Percentiles rank a stretch among this genome's conserved stretches.
phyloP scores from a whole-genome alignment of 177 flowering plant genomes.

The Vitis hybrid region DNA sequence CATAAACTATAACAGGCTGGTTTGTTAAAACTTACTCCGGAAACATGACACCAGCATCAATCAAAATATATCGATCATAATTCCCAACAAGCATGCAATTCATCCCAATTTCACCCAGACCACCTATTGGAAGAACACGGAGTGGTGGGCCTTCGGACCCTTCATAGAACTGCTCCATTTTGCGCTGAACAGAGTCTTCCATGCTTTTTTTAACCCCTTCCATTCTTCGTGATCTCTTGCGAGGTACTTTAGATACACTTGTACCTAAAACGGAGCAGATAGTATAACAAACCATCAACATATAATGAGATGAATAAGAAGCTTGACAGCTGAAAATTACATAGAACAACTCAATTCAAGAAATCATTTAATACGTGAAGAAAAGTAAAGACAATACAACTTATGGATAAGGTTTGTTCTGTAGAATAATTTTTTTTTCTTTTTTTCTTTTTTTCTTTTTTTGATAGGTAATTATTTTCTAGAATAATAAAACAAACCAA shows the following conservation, averaged over 20 bases:
- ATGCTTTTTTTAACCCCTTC: slow-evolving; percentile 86
- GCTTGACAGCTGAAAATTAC: too few relatives aligned
- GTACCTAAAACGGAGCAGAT: slow-evolving; percentile 38
- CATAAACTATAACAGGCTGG: not conserved
- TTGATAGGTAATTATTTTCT: too few relatives aligned
- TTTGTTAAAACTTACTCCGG: slow-evolving; percentile 70
- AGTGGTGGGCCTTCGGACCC: slow-evolving; percentile 92
- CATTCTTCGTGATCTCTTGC: slow-evolving; percentile 49
- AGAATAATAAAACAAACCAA: too few relatives aligned
- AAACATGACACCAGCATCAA: slow-evolving; percentile 99
- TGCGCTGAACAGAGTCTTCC: slow-evolving; percentile 88
- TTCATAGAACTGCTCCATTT: slow-evolving; percentile 96
- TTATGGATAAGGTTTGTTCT: too few relatives aligned
- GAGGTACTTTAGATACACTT: slow-evolving; percentile 37
- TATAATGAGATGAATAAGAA: not conserved
- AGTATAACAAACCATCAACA: not conserved
- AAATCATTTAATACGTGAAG: too few relatives aligned
- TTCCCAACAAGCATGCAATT: slow-evolving; percentile 99
- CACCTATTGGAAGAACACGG: slow-evolving; percentile 97
- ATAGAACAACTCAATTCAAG: too few relatives aligned
- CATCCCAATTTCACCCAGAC: slow-evolving; percentile 99
- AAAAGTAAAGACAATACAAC: too few relatives aligned
- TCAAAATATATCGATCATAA: slow-evolving; percentile 89
- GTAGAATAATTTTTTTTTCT: too few relatives aligned
- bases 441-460: too few relatives aligned